Conservation (phyloP, 2,329 filamentous ascomycete species). For the Fusarium piperis region DNA sequence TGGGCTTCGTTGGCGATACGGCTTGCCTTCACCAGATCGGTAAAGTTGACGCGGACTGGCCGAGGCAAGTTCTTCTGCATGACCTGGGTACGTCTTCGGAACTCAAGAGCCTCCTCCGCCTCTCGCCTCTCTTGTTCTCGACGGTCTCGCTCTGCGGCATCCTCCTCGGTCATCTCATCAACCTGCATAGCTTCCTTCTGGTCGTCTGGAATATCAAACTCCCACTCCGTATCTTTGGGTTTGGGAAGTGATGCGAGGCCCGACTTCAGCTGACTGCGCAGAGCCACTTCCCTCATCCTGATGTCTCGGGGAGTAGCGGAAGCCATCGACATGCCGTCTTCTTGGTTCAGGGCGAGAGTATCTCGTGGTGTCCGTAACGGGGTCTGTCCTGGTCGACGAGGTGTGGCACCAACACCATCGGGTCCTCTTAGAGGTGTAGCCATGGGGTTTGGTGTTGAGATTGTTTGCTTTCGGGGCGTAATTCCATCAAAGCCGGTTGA, state of each 20-base stretch:
- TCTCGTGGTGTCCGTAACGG: slow-evolving; percentile 90
- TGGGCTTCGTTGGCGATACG: slow-evolving; percentile 71
- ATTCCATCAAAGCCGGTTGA: slow-evolving; percentile 91
- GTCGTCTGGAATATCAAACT: slow-evolving; percentile 90
- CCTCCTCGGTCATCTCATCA: slow-evolving; percentile 63
- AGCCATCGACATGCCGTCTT: slow-evolving; percentile 72
- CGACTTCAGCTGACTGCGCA: slow-evolving; percentile 74
- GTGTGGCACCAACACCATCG: slow-evolving; percentile 74
- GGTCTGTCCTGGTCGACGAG: slow-evolving; percentile 77
- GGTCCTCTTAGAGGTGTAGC: slow-evolving; percentile 82
- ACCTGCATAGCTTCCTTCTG: slow-evolving; percentile 65
- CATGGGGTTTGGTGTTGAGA: slow-evolving; percentile 94
- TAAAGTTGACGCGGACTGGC: slow-evolving; percentile 76
- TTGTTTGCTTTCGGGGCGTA: slow-evolving; percentile 79
- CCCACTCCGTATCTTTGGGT: slow-evolving; percentile 93
- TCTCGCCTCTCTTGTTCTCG: slow-evolving; percentile 79
- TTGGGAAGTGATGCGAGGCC: slow-evolving; percentile 87
- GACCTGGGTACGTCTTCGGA: slow-evolving; percentile 87
- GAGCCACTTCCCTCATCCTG: slow-evolving; percentile 73
- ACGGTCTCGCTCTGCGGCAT: slow-evolving; percentile 78
- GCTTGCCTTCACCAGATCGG: slow-evolving; percentile 71
- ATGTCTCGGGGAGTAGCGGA: slow-evolving; percentile 82
- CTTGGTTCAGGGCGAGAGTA: slow-evolving; percentile 82
- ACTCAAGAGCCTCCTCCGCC: slow-evolving; percentile 79
- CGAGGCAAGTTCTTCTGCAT: slow-evolving; percentile 86